Percentiles rank a stretch among this genome's conserved stretches.
phyloP scores from a whole-genome alignment of 257 asterid species.

The Rubia yunnanensis region DNA sequence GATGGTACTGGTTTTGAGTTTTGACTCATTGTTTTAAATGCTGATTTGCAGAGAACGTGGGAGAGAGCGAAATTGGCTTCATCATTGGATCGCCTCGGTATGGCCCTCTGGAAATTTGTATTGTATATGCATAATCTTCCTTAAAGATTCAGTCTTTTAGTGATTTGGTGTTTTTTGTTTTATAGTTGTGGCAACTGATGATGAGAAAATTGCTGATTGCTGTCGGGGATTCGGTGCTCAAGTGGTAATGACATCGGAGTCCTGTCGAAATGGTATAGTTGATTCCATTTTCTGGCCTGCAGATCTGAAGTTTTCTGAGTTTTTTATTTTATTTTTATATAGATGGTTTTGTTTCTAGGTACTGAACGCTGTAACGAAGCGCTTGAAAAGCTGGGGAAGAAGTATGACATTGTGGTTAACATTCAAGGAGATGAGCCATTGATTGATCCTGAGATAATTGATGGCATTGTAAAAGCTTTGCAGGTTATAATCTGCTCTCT shows the following conservation, averaged over 20 bases:
- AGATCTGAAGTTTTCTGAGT: neutral
- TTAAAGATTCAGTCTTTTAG: neutral
- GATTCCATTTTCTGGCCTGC: neutral
- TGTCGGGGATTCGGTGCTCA: slow-evolving; percentile 89
- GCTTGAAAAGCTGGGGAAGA: slow-evolving; percentile 51
- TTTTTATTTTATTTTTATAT: neutral
- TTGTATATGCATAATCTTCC: neutral
- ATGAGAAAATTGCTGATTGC: slow-evolving; percentile 81
- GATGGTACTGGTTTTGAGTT: slow-evolving; percentile 1
- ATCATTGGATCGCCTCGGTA: slow-evolving; percentile 73
- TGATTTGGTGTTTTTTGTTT: slow-evolving; percentile 9
- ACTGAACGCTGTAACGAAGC: slow-evolving; percentile 88
- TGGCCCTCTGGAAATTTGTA: neutral
- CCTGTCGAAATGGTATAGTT: slow-evolving; percentile 67
- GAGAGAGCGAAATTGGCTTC: slow-evolving; percentile 73
- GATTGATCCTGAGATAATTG: slow-evolving; percentile 81
- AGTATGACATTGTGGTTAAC: slow-evolving; percentile 75
- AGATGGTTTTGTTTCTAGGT: slow-evolving; percentile 30
- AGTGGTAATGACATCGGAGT: slow-evolving; percentile 81
- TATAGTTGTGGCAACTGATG: slow-evolving; percentile 91
- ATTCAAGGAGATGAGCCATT: slow-evolving; percentile 98
- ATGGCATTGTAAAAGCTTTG: slow-evolving; percentile 71
- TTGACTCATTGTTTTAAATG: neutral
- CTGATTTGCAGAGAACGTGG: slow-evolving; percentile 78
- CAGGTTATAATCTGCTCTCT: slow-evolving; percentile 37